These are phyloP conservation scores for Pythium rishiriense DNA, from an alignment of 352 stramenopile genomes.

Conservation along the genomic window DNA sequence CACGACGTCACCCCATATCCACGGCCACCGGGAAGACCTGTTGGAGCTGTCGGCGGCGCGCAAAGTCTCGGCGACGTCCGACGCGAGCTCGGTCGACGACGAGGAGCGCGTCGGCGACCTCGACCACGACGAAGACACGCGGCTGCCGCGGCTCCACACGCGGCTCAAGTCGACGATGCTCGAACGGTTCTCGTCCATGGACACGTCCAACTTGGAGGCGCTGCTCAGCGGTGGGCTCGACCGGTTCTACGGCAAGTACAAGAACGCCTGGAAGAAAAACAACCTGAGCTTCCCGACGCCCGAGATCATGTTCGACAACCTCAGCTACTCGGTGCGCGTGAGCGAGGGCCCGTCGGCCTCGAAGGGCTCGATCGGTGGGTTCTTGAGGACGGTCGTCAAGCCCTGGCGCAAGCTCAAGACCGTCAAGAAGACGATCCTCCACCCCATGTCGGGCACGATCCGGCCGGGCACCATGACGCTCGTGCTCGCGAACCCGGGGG, in stretches of 20 bases:
- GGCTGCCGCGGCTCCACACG: constrained; percentile 14
- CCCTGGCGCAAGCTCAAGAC: constrained; percentile 36
- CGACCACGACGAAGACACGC: constrained; percentile 1
- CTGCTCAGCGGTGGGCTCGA: constrained; percentile 62
- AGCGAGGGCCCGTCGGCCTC: constrained; percentile 19
- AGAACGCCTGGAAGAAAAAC: constrained; percentile 42
- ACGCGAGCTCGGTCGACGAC: constrained; percentile 17
- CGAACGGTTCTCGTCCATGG: constrained; percentile 43
- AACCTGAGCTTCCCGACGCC: constrained; percentile 59
- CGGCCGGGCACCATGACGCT: constrained; percentile 60
- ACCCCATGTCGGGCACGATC: constrained; percentile 73
- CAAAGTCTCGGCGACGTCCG: constrained; percentile 18
- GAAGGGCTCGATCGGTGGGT: constrained; percentile 23
- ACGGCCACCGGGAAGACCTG: constrained; percentile 5
- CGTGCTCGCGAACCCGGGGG: constrained; percentile 60
- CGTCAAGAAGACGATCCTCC: constrained; percentile 41
- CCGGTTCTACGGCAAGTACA: constrained; percentile 49
- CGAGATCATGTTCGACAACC: constrained; percentile 58
- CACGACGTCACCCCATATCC: neutral
- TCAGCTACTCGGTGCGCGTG: constrained; percentile 47
- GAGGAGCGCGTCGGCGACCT: constrained; percentile 1
- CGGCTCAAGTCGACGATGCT: constrained; percentile 23
- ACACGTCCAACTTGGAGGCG: constrained; percentile 47
- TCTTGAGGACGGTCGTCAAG: constrained; percentile 20
- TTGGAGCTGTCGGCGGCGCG: constrained; percentile 19